A percentile compares a stretch with the other conserved stretches of the same genome.
These are phyloP conservation scores for Kitagawia praeruptora DNA, from an alignment of 129 eudicot genomes.

Conservation along the genomic window DNA sequence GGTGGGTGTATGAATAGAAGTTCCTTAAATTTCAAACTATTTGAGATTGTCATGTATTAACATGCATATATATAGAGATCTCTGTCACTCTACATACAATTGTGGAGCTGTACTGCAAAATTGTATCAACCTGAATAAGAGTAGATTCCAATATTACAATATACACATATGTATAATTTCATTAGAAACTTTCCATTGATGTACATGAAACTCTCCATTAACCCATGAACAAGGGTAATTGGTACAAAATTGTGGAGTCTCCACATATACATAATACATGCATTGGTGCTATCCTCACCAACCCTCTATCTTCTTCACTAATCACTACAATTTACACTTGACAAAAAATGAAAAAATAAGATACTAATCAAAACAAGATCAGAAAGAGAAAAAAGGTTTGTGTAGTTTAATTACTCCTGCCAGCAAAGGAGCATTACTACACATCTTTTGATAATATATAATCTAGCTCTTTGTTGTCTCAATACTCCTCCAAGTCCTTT, in stretches of 20 bases:
- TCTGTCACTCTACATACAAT: too few species aligned
- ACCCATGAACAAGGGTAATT: neutral
- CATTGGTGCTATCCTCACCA: neutral
- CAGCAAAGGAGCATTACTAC: conserved; percentile 93
- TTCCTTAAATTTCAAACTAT: too few species aligned
- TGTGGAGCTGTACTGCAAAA: neutral
- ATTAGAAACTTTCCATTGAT: neutral
- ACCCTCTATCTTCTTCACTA: neutral
- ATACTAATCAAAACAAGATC: neutral
- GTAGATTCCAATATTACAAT: neutral
- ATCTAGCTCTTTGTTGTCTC: conserved; percentile 78
- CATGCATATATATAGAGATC: too few species aligned
- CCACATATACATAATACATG: neutral
- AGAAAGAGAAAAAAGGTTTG: neutral
- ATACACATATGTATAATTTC: neutral
- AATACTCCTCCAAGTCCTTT: conserved; percentile 85
- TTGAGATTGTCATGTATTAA: too few species aligned
- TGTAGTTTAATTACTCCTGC: conserved; percentile 46
- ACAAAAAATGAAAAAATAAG: neutral
- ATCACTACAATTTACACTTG: conserved; percentile 21
- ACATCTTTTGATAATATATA: conserved; percentile 83
- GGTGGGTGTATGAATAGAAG: too few species aligned
- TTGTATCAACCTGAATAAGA: neutral
- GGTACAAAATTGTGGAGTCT: conserved; percentile 18
- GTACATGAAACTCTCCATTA: neutral